Evolutionary conservation across 768 basidiomycete genomes (phyloP).

Genomic region (Podaxis sp.): DNA sequence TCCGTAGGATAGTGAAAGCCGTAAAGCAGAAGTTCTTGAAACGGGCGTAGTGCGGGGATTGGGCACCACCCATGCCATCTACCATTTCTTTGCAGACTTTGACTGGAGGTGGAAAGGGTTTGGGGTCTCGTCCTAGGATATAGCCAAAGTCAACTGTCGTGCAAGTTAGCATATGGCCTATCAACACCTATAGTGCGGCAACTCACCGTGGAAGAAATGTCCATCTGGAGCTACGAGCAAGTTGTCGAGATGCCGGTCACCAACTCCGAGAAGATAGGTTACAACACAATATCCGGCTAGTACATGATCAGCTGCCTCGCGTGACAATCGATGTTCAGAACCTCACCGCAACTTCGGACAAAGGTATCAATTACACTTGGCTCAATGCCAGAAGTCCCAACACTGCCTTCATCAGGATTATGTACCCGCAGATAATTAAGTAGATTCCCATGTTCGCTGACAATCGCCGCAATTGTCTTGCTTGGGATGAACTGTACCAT

Average conservation of each 20-base stretch:
- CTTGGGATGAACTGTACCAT: conserved; percentile 97
- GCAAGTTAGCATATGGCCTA: neutral
- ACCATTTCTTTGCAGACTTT: conserved; percentile 99
- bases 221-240: conserved; percentile 90
- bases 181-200: neutral
- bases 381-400: conserved; percentile 93
- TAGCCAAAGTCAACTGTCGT: conserved; percentile 92
- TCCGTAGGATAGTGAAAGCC: conserved; percentile 94
- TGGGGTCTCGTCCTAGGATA: conserved; percentile 95
- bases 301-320: neutral
- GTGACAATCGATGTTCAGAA: neutral
- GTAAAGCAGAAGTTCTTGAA: conserved; percentile 98
- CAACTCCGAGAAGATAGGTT: conserved; percentile 93
- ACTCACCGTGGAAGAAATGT: conserved; percentile 93
- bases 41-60: conserved; percentile 90
- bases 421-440: conserved; percentile 84
- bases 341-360: conserved; percentile 89
- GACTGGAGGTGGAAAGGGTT: conserved; percentile 95
- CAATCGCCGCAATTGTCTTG: conserved; percentile 92
- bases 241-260: conserved; percentile 96
- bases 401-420: conserved; percentile 91
- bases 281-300: conserved; percentile 98
- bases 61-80: conserved; percentile 97
- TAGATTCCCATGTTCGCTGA: conserved; percentile 85
- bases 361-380: conserved; percentile 94